Conservation (phyloP, 331 rosid species). For the Erythrophleum ivorense region DNA sequence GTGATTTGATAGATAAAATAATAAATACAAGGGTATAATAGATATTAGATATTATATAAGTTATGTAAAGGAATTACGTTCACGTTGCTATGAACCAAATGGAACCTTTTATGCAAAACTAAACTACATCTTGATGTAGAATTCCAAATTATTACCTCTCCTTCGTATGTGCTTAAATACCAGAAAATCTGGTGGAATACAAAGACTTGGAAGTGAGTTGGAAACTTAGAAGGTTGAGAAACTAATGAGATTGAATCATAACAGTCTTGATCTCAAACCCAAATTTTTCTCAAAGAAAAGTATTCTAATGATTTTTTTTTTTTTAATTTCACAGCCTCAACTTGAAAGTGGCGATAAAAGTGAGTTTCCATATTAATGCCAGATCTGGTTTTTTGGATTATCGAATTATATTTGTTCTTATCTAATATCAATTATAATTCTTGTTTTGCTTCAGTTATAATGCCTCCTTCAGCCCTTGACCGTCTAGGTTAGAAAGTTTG, state of each 20-base stretch:
- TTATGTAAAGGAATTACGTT: no score
- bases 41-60: no score
- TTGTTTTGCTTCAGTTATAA: conserved; percentile 74
- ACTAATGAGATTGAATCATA: neutral
- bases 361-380: conserved; percentile 42
- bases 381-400: conserved; percentile 1
- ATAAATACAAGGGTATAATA: no score
- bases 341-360: conserved; percentile 76
- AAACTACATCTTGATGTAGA: neutral
- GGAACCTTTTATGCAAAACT: neutral
- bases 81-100: no score
- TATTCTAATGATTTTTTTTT: neutral
- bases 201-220: neutral
- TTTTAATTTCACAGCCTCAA: conserved; percentile 59
- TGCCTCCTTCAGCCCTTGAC: conserved; percentile 99
- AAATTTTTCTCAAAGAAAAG: neutral
- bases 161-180: neutral
- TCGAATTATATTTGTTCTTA: neutral
- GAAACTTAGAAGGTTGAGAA: neutral
- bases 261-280: neutral
- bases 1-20: no score
- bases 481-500: conserved; percentile 76
- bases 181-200: neutral
- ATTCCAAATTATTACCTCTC: neutral
- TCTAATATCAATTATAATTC: neutral